These are phyloP conservation scores for Trypanosoma boissoni DNA, from an alignment of 208 protist genomes.

Conservation along the genomic window DNA sequence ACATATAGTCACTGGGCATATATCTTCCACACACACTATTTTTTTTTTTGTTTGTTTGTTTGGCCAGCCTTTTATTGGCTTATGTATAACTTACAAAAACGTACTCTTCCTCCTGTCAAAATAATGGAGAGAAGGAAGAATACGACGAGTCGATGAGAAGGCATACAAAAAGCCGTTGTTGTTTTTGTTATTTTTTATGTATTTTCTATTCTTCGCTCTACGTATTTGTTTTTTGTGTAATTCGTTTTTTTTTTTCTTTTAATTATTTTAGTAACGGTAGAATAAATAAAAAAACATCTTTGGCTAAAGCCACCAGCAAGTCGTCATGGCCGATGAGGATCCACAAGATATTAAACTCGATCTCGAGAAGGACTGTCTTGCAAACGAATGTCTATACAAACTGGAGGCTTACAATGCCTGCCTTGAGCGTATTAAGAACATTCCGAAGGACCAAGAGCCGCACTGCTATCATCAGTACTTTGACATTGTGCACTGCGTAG, in stretches of 20 bases:
- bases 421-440: constrained; percentile 74
- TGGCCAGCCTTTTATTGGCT: not conserved
- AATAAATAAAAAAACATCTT: too few relatives aligned
- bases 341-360: constrained; percentile 71
- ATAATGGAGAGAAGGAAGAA: constrained; percentile 6
- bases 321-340: constrained; percentile 41
- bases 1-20: too few relatives aligned
- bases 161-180: not conserved
- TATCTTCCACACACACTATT: too few relatives aligned
- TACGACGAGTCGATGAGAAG: not conserved
- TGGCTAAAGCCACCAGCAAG: too few relatives aligned
- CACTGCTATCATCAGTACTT: constrained; percentile 84
- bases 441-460: constrained; percentile 55
- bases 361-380: constrained; percentile 74
- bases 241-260: constrained; percentile 8
- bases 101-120: not conserved
- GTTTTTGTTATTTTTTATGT: not conserved
- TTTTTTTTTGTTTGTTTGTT: not conserved
- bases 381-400: constrained; percentile 56
- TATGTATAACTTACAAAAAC: not conserved
- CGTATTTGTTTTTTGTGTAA: too few relatives aligned
- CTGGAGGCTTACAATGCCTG: constrained; percentile 59
- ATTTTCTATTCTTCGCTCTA: too few relatives aligned
- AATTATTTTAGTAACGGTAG: not conserved
- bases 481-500: constrained; percentile 78